Conservation (phyloP, 257 asterid species). For the Fraxinus cuspidata region DNA sequence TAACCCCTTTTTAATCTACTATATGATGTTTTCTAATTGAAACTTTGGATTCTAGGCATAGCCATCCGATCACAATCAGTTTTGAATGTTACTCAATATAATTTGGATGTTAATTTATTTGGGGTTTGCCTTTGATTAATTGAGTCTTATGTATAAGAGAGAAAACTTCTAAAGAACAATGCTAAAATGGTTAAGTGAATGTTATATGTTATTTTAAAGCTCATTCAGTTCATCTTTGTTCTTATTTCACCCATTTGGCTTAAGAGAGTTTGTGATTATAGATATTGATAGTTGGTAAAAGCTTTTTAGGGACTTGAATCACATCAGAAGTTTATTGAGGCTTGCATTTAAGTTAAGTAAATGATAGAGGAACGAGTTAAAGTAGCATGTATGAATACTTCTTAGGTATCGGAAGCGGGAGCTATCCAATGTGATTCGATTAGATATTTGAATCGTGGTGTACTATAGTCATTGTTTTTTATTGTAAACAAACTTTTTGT, state of each 20-base stretch:
- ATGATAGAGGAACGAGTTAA: background rate
- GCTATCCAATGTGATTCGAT: background rate
- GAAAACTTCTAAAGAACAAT: background rate
- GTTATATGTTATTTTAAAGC: background rate
- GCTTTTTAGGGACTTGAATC: background rate
- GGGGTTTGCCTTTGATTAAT: background rate
- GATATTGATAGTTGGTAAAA: background rate
- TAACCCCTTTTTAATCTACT: background rate
- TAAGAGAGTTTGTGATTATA: background rate
- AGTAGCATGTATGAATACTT: conserved; percentile 8
- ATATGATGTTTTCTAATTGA: background rate
- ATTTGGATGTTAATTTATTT: background rate
- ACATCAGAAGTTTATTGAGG: conserved; percentile 6
- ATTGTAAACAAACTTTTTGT: background rate
- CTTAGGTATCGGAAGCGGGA: background rate
- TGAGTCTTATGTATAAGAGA: background rate
- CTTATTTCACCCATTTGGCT: background rate
- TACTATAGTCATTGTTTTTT: background rate
- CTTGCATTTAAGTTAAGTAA: background rate
- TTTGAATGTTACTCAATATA: background rate
- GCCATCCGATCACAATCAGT: background rate
- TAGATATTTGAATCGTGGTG: background rate
- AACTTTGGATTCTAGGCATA: background rate
- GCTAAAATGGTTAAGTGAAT: background rate
- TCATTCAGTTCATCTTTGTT: background rate